Percentiles rank a stretch among this genome's conserved stretches.
These are phyloP conservation scores for Pichia kluyveri DNA, from an alignment of 805 yeast genomes.

Conservation along the genomic window DNA sequence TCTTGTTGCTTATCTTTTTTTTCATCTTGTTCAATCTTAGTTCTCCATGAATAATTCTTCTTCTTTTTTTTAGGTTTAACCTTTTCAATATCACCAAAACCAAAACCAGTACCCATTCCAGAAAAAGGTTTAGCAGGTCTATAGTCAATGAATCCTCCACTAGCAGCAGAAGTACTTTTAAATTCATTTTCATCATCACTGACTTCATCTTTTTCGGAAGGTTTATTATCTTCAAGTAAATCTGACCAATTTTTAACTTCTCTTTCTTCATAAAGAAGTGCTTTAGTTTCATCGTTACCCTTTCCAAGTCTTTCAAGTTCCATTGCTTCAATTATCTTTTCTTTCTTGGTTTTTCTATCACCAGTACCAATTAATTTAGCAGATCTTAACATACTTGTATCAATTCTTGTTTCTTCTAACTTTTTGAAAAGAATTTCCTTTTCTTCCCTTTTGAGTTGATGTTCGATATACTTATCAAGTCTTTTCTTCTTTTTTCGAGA, in stretches of 20 bases:
- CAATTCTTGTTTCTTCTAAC: slow-evolving; percentile 58
- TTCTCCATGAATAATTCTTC: slow-evolving; percentile 68
- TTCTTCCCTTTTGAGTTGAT: slow-evolving; percentile 83
- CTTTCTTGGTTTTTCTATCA: slow-evolving; percentile 46
- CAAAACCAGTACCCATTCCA: slow-evolving; percentile 63
- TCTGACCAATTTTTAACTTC: slow-evolving; percentile 55
- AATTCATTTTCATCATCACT: slow-evolving; percentile 10
- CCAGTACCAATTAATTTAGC: slow-evolving; percentile 76
- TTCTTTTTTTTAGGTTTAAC: slow-evolving; percentile 35
- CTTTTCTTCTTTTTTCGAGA: slow-evolving; percentile 67
- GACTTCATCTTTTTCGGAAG: slow-evolving; percentile 1
- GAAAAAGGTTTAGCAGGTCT: slow-evolving; percentile 44
- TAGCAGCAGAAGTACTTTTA: slow-evolving; percentile 27
- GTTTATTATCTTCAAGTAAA: slow-evolving; percentile 21
- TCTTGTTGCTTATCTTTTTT: slow-evolving; percentile 35
- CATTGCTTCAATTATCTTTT: slow-evolving; percentile 67
- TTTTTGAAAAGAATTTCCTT: slow-evolving; percentile 69
- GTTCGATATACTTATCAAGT: slow-evolving; percentile 86
- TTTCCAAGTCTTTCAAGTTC: slow-evolving; percentile 65
- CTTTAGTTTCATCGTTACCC: slow-evolving; percentile 50
- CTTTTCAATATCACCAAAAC: slow-evolving; percentile 44
- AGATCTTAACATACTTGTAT: slow-evolving; percentile 59
- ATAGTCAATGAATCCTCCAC: slow-evolving; percentile 53
- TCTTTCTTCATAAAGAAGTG: slow-evolving; percentile 61
- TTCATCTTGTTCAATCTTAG: slow-evolving; percentile 40